phyloP scores from a whole-genome alignment of 441 rosid genomes.

The Erysimum pusillum region DNA sequence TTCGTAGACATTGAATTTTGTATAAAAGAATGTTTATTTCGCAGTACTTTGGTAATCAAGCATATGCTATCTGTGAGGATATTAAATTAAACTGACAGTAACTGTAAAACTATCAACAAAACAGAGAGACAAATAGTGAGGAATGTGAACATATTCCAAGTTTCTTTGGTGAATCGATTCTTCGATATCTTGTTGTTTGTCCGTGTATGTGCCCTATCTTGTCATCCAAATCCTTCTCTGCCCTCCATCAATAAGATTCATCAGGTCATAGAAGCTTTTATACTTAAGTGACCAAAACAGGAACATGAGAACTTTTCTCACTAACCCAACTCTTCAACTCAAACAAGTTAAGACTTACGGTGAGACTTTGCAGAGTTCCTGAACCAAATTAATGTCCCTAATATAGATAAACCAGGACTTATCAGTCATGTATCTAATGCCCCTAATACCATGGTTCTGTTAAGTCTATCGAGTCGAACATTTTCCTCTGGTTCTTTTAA shows the following conservation, averaged over 20 bases:
- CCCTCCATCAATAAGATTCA: neutral
- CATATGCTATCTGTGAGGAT: neutral
- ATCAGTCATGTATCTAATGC: neutral
- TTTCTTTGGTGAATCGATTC: neutral
- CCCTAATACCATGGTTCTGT: neutral
- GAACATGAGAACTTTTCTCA: neutral
- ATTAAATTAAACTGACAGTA: neutral
- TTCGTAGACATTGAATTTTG: neutral
- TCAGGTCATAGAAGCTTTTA: neutral
- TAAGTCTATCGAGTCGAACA: neutral
- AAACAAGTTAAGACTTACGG: neutral
- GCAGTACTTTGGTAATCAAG: neutral
- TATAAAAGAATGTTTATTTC: constrained; percentile 2
- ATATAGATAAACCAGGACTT: neutral
- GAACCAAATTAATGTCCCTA: neutral
- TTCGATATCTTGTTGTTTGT: neutral
- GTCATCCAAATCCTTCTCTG: neutral
- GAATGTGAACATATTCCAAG: neutral
- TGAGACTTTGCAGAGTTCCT: constrained; percentile 16
- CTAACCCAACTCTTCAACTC: neutral
- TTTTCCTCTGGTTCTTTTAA: neutral
- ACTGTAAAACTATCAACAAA: neutral
- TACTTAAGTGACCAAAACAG: neutral
- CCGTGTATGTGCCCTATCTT: neutral
- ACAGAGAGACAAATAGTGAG: too few species aligned